Conservation (phyloP, 2,329 filamentous ascomycete genomes). For the Hypoxylon sp. region DNA sequence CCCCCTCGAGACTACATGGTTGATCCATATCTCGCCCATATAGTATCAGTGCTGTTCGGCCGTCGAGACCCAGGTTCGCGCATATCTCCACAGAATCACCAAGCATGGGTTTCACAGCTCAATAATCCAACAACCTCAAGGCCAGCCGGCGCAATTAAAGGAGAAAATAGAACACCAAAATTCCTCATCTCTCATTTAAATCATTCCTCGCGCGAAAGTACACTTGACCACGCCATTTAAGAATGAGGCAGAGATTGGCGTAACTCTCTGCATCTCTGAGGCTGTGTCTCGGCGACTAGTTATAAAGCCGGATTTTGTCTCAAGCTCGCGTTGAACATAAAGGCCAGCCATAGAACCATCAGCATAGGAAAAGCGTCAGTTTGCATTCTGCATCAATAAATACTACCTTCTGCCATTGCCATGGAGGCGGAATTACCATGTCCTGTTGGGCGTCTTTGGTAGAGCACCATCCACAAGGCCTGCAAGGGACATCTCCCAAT, state of each 20-base stretch:
- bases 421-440: constrained; percentile 23
- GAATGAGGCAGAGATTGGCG: constrained; percentile 11
- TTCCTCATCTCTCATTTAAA: too few relatives aligned
- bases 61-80: too few relatives aligned
- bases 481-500: background rate
- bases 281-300: constrained; percentile 33
- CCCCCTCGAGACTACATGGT: too few relatives aligned
- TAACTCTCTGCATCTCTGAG: background rate
- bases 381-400: constrained; percentile 31
- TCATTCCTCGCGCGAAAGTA: background rate
- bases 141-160: too few relatives aligned
- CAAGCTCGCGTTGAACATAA: constrained; percentile 20
- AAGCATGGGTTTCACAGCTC: too few relatives aligned
- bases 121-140: too few relatives aligned
- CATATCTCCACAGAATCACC: too few relatives aligned
- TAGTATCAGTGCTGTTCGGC: too few relatives aligned
- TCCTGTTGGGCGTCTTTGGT: constrained; percentile 27
- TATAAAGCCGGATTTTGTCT: constrained; percentile 20
- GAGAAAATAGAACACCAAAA: too few relatives aligned
- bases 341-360: too few relatives aligned
- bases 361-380: constrained; percentile 6
- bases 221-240: background rate
- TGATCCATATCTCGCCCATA: too few relatives aligned
- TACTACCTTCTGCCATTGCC: constrained; percentile 18
- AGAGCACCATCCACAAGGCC: background rate